These are phyloP conservation scores for Knufia fluminis DNA, from an alignment of 2,329 filamentous ascomycete species.

Conservation along the genomic window DNA sequence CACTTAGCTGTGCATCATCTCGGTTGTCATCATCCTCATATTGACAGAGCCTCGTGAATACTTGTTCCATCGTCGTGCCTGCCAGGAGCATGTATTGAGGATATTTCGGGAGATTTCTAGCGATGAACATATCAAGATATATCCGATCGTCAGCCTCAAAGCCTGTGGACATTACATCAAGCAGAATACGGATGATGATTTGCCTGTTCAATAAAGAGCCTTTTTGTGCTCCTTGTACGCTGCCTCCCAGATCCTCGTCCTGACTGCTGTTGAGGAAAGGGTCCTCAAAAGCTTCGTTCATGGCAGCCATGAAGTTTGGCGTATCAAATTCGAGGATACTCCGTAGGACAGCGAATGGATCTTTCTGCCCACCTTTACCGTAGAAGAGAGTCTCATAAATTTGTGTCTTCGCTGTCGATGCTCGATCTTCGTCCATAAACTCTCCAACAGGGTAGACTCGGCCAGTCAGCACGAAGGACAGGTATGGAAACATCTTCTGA, in stretches of 20 bases:
- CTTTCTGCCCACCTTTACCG: constrained; percentile 44
- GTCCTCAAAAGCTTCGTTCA: constrained; percentile 97
- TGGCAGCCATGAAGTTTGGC: constrained; percentile 81
- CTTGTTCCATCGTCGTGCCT: constrained; percentile 71
- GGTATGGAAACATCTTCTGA: constrained; percentile 86
- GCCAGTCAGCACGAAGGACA: constrained; percentile 84
- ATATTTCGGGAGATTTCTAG: constrained; percentile 90
- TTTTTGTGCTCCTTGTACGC: constrained; percentile 46
- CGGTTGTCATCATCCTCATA: constrained; percentile 72
- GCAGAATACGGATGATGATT: constrained; percentile 80
- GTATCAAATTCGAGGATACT: constrained; percentile 82
- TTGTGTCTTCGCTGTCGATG: constrained; percentile 70
- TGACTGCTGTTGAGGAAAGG: constrained; percentile 61
- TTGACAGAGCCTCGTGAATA: constrained; percentile 72
- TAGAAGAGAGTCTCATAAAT: constrained; percentile 93
- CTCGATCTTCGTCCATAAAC: constrained; percentile 60
- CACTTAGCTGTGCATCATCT: constrained; percentile 93
- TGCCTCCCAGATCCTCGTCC: constrained; percentile 39
- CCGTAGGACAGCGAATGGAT: constrained; percentile 66
- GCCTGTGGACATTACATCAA: constrained; percentile 75
- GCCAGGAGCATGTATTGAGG: constrained; percentile 89
- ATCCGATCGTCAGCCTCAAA: constrained; percentile 77
- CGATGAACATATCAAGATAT: constrained; percentile 97
- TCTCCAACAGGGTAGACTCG: constrained; percentile 85
- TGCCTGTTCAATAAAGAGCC: constrained; percentile 57